Conservation (phyloP, 73 alveolate species). For the Paramecium tetraurelia region DNA sequence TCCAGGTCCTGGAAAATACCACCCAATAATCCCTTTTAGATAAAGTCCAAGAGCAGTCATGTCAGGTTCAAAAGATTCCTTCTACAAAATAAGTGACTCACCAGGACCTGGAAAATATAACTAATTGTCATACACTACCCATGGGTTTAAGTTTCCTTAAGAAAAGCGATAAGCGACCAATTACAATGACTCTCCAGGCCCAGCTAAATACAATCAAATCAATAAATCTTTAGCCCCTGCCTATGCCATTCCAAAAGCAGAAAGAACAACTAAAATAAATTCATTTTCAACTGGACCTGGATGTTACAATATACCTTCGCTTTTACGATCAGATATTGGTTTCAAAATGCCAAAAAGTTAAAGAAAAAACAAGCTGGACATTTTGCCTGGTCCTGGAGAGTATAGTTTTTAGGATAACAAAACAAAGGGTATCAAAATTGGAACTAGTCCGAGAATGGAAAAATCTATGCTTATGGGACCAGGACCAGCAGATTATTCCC, state of each 20-base stretch:
- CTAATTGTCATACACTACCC: background rate
- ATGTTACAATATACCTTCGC: background rate
- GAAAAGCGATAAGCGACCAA: background rate
- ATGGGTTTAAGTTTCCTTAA: background rate
- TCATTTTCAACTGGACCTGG: background rate
- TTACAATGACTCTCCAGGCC: background rate
- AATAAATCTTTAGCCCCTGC: background rate
- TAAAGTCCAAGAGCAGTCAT: slow-evolving; percentile 29
- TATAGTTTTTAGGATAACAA: background rate
- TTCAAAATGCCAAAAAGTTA: background rate
- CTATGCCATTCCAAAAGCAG: background rate
- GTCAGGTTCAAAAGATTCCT: slow-evolving; percentile 18
- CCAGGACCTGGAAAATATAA: slow-evolving; percentile 45
- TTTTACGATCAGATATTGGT: slow-evolving; percentile 11
- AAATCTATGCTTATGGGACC: background rate
- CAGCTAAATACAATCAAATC: background rate
- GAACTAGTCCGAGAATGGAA: background rate
- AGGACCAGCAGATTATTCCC: slow-evolving; percentile 49
- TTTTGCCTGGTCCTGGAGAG: slow-evolving; percentile 28
- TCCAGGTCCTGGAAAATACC: slow-evolving; percentile 44
- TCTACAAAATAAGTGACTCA: background rate
- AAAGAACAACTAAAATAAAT: background rate
- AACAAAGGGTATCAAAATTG: background rate
- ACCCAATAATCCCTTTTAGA: background rate
- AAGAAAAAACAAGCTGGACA: background rate